Conservation (phyloP, 129 eudicot genomes). For the Pulicaria dysenterica region DNA sequence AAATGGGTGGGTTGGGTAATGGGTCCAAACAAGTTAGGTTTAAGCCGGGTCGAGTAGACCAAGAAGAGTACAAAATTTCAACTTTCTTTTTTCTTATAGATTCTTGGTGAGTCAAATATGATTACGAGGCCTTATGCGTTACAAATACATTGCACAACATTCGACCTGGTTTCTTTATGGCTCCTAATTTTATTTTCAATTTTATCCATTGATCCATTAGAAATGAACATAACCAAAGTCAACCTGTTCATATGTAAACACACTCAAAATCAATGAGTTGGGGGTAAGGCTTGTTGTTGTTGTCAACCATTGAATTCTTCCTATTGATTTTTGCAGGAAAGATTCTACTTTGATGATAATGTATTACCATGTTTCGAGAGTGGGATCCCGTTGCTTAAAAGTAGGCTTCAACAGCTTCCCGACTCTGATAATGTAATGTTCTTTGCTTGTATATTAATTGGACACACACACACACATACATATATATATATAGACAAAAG, state of each 20-base stretch:
- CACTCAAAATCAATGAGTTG: conserved; percentile 5
- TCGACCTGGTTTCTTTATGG: neutral
- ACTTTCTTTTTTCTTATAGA: neutral
- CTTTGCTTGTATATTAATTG: conserved; percentile 8
- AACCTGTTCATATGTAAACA: neutral
- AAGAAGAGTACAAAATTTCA: neutral
- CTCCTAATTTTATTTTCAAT: neutral
- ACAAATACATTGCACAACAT: neutral
- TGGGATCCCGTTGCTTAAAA: conserved; percentile 92
- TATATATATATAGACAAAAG: too few relatives aligned
- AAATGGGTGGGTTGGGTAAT: neutral
- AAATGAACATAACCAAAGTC: neutral
- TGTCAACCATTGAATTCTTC: conserved; percentile 3
- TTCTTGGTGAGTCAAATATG: conserved; percentile 1
- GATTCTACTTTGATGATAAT: conserved; percentile 96
- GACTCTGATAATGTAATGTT: conserved; percentile 88
- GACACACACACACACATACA: too few relatives aligned
- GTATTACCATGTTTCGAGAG: conserved; percentile 96
- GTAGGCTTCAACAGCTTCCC: conserved; percentile 94
- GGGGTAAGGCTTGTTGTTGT: neutral
- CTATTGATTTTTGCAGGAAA: conserved; percentile 56
- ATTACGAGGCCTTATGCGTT: neutral
- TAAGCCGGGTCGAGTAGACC: neutral
- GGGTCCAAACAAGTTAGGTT: neutral
- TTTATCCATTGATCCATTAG: neutral